These are phyloP conservation scores for Arabis hirsuta DNA, from an alignment of 345 rosid species.

Conservation along the genomic window DNA sequence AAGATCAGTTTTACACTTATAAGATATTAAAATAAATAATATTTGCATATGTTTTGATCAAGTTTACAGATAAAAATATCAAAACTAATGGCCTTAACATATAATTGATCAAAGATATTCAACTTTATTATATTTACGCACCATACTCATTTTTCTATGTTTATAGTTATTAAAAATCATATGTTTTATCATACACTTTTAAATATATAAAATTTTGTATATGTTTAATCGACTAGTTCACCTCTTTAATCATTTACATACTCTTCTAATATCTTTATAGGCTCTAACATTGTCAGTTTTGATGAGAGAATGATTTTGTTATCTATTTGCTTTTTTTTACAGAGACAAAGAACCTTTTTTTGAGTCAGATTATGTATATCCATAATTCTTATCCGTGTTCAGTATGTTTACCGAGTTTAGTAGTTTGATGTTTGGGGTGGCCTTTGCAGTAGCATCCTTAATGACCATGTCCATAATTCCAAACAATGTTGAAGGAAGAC, in stretches of 20 bases:
- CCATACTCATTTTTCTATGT: too few relatives aligned
- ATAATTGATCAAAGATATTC: too few relatives aligned
- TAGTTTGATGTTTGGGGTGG: conserved; percentile 63
- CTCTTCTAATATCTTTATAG: conserved; percentile 87
- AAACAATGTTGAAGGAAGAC: conserved; percentile 73
- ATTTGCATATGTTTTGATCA: too few relatives aligned
- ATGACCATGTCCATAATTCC: conserved; percentile 65
- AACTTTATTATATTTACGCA: too few relatives aligned
- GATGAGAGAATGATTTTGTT: conserved; percentile 65
- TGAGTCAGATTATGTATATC: neutral
- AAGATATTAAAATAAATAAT: too few relatives aligned
- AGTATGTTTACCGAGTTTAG: conserved; percentile 58
- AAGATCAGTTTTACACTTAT: too few relatives aligned
- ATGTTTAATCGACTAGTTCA: too few relatives aligned
- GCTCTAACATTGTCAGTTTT: conserved; percentile 80
- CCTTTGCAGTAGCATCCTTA: conserved; percentile 65
- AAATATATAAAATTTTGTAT: too few relatives aligned
- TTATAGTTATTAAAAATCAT: too few relatives aligned
- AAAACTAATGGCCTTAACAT: too few relatives aligned
- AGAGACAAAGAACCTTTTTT: neutral
- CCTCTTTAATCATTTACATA: conserved; percentile 27
- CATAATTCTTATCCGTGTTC: neutral
- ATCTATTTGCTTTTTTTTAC: conserved; percentile 59
- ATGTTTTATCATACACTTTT: neutral
- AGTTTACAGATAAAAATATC: too few relatives aligned